Conservation (phyloP, 768 basidiomycete species). For the Boletellus ananiceps region DNA sequence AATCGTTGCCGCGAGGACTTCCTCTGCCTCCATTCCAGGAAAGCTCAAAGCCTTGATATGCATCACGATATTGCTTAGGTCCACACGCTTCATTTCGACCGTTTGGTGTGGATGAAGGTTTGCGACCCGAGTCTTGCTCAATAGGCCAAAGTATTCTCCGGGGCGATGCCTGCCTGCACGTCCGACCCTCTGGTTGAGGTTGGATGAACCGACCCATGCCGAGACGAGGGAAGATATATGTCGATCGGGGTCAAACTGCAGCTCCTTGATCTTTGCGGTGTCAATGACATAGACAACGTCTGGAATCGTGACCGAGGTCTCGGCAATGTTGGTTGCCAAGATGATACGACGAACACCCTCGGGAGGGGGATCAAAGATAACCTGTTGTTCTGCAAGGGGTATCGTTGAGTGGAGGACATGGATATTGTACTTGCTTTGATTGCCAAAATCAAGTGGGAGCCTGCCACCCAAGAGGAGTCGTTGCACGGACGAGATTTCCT, state of each 20-base stretch:
- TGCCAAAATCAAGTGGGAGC: conserved; percentile 58
- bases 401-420: conserved; percentile 89
- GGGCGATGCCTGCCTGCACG: conserved; percentile 88
- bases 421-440: conserved; percentile 55
- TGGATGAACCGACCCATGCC: conserved; percentile 88
- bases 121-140: conserved; percentile 58
- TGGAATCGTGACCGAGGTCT: conserved; percentile 92
- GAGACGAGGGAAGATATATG: conserved; percentile 87
- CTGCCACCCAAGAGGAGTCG: conserved; percentile 49
- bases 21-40: conserved; percentile 79
- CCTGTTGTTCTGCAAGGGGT: conserved; percentile 83
- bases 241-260: conserved; percentile 81
- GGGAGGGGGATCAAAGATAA: conserved; percentile 81
- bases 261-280: conserved; percentile 82
- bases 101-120: conserved; percentile 74
- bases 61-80: conserved; percentile 91
- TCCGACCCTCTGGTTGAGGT: conserved; percentile 87
- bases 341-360: conserved; percentile 80
- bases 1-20: conserved; percentile 79
- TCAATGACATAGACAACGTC: conserved; percentile 95
- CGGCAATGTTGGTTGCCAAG: conserved; percentile 91
- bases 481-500: conserved; percentile 77
- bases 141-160: conserved; percentile 87
- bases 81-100: conserved; percentile 93
- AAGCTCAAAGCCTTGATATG: conserved; percentile 92